phyloP scores from a whole-genome alignment of 2,329 filamentous ascomycete species.

The Parafenestella ontariensis region DNA sequence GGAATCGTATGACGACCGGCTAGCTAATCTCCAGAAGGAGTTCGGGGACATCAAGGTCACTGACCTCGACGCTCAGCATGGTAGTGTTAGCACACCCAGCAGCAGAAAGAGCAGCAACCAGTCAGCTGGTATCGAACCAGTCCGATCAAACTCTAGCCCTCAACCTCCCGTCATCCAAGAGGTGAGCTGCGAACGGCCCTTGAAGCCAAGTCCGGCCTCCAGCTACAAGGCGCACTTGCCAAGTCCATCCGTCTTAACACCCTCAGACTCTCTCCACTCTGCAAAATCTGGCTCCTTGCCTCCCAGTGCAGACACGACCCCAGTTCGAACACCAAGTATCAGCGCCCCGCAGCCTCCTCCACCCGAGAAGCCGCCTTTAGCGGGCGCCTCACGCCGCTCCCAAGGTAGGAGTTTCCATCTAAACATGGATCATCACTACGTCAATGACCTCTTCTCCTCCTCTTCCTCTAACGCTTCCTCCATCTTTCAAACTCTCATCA shows the following conservation, averaged over 20 bases:
- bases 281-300: conserved; percentile 1
- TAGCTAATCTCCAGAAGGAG: conserved; percentile 36
- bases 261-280: not conserved
- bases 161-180: not conserved
- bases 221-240: not conserved
- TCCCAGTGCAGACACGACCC: conserved; percentile 7
- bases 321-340: conserved; percentile 7
- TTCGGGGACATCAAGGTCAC: conserved; percentile 26
- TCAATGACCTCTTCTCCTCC: conserved; percentile 2
- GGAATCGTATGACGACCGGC: conserved; percentile 34
- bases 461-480: not conserved
- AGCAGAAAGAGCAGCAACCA: not conserved
- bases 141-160: not conserved
- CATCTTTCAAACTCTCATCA: conserved; percentile 1
- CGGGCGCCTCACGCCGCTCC: conserved; percentile 13
- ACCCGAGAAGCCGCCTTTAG: not conserved
- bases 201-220: not conserved
- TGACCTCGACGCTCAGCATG: conserved; percentile 7
- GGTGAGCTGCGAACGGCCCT: not conserved
- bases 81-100: not conserved
- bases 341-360: not conserved
- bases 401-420: conserved; percentile 16
- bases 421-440: not conserved
- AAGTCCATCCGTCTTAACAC: not conserved
- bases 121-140: no score